phyloP scores from a whole-genome alignment of 805 yeast genomes.

The Pichia occidentalis region DNA sequence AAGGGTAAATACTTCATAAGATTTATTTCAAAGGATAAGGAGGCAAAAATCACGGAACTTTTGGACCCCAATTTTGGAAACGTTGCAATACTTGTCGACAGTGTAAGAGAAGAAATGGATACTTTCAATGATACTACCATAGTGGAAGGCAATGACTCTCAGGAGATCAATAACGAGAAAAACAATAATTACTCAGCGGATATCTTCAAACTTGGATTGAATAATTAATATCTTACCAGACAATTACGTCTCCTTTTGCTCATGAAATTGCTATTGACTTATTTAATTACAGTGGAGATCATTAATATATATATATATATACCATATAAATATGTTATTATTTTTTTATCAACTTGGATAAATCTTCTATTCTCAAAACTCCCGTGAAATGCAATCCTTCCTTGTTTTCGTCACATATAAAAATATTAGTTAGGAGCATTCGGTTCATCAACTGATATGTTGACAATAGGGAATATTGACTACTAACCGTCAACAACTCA shows the following conservation, averaged over 20 bases:
- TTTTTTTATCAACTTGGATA: constrained; percentile 8
- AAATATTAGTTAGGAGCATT: constrained; percentile 30
- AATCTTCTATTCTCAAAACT: constrained; percentile 12
- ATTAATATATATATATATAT: no score
- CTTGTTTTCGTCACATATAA: constrained; percentile 26
- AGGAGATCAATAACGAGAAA: constrained; percentile 10
- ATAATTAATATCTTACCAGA: no score
- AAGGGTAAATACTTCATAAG: constrained; percentile 16
- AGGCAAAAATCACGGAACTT: constrained; percentile 6
- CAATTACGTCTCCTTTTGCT: no score
- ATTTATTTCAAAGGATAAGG: constrained; percentile 4
- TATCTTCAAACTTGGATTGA: constrained; percentile 16
- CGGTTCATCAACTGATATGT: constrained; percentile 34
- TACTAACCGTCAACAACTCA: constrained; percentile 26
- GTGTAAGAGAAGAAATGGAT: neutral
- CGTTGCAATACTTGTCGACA: constrained; percentile 2
- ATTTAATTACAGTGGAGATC: no score
- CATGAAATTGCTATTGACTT: no score
- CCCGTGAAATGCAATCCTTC: constrained; percentile 7
- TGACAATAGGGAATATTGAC: constrained; percentile 29
- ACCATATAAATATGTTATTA: neutral
- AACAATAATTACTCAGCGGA: constrained; percentile 20
- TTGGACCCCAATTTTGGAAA: constrained; percentile 10
- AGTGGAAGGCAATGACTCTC: constrained; percentile 10
- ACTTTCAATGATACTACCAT: constrained; percentile 1